Percentiles rank a stretch among this genome's conserved stretches.
These are phyloP conservation scores for Diaporthe sp. DNA, from an alignment of 2,329 filamentous ascomycete species.

Conservation along the genomic window DNA sequence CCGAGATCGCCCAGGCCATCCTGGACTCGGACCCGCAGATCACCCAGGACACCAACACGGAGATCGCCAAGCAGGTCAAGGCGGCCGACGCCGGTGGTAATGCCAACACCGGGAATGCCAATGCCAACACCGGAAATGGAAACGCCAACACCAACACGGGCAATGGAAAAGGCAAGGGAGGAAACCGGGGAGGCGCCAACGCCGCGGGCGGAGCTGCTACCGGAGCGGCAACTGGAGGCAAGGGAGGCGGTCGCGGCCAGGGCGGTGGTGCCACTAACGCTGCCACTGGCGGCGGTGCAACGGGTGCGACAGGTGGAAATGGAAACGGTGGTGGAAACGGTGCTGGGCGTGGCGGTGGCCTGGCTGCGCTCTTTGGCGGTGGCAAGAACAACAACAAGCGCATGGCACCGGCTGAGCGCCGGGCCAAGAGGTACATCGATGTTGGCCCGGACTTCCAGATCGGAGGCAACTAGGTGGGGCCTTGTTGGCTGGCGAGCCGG, in stretches of 20 bases:
- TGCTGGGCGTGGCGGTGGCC: background rate
- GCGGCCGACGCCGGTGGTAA: background rate
- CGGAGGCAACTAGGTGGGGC: background rate
- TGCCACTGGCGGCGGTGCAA: background rate
- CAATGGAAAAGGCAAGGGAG: slow-evolving; percentile 27
- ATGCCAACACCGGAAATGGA: background rate
- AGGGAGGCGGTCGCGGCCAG: background rate
- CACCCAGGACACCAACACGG: background rate
- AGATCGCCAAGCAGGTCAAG: slow-evolving; percentile 25
- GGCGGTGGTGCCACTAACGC: background rate
- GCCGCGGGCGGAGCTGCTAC: background rate
- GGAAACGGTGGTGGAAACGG: background rate
- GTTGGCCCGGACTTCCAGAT: slow-evolving; percentile 12
- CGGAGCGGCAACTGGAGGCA: background rate
- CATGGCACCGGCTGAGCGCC: slow-evolving; percentile 6
- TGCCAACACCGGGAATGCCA: background rate
- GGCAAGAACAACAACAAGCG: slow-evolving; percentile 31
- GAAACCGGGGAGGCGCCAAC: slow-evolving; percentile 10
- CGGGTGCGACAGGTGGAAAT: background rate
- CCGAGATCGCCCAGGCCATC: slow-evolving; percentile 37
- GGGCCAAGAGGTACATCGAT: slow-evolving; percentile 26
- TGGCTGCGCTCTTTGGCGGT: background rate
- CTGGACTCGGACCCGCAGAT: slow-evolving; percentile 32
- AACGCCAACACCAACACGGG: background rate
- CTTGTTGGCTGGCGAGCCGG: background rate